Evolutionary conservation across 148 eudicot genomes (phyloP).

Genomic region (Talinum fruticosum): DNA sequence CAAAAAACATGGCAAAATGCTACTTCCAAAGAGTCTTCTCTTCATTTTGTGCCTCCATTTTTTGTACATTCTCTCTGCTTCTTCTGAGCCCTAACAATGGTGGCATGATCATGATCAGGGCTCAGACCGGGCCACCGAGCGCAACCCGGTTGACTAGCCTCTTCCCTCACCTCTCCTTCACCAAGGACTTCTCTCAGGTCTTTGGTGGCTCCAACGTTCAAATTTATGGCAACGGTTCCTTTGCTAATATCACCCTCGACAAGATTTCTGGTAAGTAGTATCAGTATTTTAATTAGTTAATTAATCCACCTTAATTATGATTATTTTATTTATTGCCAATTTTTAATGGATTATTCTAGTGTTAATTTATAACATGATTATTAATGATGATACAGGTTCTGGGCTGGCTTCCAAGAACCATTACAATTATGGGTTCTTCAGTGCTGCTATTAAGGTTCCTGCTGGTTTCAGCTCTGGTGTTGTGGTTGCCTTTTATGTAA

Average conservation of each 20-base stretch:
- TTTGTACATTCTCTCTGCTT: background rate
- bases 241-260: slow-evolving; percentile 51
- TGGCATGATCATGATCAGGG: slow-evolving; percentile 2
- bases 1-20: slow-evolving; percentile 28
- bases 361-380: background rate
- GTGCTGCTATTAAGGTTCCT: slow-evolving; percentile 81
- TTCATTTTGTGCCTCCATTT: background rate
- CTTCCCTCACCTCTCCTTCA: slow-evolving; percentile 44
- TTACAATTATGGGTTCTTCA: slow-evolving; percentile 79
- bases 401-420: slow-evolving; percentile 60
- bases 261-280: slow-evolving; percentile 51
- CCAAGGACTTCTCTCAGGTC: slow-evolving; percentile 39
- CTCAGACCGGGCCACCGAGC: slow-evolving; percentile 41
- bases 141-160: slow-evolving; percentile 48
- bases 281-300: no score
- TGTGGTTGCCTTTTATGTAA: slow-evolving; percentile 91
- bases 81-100: slow-evolving; percentile 20
- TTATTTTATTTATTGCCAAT: background rate
- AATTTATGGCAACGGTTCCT: slow-evolving; percentile 53
- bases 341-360: background rate
- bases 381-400: slow-evolving; percentile 43
- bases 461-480: slow-evolving; percentile 86
- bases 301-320: background rate
- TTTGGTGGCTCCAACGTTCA: slow-evolving; percentile 62
- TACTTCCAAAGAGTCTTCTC: slow-evolving; percentile 20